A percentile compares a stretch with the other conserved stretches of the same genome.
phyloP scores from a whole-genome alignment of 2,329 filamentous ascomycete species.

The Hysterium pulicare region DNA sequence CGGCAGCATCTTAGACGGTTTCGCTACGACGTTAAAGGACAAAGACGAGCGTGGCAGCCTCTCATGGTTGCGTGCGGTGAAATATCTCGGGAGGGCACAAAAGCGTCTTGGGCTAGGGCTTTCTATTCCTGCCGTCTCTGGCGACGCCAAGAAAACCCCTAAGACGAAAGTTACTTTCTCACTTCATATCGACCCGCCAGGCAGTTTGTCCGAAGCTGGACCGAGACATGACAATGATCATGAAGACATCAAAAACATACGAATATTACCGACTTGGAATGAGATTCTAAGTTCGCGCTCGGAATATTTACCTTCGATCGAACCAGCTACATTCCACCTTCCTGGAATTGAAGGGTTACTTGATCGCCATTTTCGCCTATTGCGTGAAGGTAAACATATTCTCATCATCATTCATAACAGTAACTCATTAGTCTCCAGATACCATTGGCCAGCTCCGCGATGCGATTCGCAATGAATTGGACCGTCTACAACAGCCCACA shows the following conservation, averaged over 20 bases:
- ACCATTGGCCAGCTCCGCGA: constrained; percentile 53
- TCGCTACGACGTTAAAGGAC: no score
- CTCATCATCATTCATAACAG: no score
- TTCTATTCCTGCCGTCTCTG: background rate
- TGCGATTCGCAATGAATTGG: constrained; percentile 15
- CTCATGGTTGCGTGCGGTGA: no score
- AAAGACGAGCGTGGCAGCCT: no score
- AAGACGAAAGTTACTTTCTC: background rate
- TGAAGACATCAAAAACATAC: constrained; percentile 9
- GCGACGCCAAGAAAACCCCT: background rate
- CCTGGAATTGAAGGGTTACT: constrained; percentile 39
- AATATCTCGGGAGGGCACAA: no score
- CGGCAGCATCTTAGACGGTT: no score
- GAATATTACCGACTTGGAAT: constrained; percentile 11
- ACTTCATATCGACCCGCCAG: constrained; percentile 1
- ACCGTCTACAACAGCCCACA: background rate
- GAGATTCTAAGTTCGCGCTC: constrained; percentile 33
- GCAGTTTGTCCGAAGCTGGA: background rate
- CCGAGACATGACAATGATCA: constrained; percentile 14
- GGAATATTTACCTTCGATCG: constrained; percentile 14
- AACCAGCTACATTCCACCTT: constrained; percentile 7
- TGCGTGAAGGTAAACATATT: no score
- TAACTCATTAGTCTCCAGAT: no score
- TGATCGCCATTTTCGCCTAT: constrained; percentile 54
- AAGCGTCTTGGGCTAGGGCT: constrained; percentile 5